Base-by-base conservation (phyloP, 805 yeast genomes). In the Lipomyces spencermartinsiae region DNA sequence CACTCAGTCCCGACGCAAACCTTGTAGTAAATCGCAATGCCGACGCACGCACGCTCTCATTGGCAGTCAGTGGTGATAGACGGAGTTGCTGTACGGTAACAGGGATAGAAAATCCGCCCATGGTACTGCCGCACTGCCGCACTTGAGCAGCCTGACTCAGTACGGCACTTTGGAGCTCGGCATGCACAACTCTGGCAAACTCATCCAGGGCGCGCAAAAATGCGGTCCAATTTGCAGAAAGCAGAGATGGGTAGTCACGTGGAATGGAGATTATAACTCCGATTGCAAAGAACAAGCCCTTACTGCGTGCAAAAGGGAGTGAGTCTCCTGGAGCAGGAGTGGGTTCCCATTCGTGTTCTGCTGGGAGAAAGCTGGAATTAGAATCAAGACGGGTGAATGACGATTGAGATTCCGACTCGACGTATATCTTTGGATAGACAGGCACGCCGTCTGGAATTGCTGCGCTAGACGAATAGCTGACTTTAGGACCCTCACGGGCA, bases 131-230 rank as follows among this genome's bases (percentile, higher is more conserved):
- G 22, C 49, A n/a, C n/a, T 43, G 49, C n/a, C 49, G 49, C 49
- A 43, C 16, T 19, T 14, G 22, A 16, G 22, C 49, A 43, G 49
- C 19, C 16, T 43, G 49, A 19, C 6, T n/a, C 25, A 43, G 19
- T 19, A 43, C 49, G 16, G 49, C 49, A n/a, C n/a, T 19, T n/a
- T 43, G 61, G 14, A 58, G 51, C 29, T 58, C 31, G 10, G 53
- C 29, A 58, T 58, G 53, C 19, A 58, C 61, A 14, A 35, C 35
- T 22, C 51, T 12, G 12, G 53, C n/a, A 14, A 58, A 58, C 53
- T 58, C 61, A 35, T 58, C 61, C 33, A 58, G 29, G 12, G 61
- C 49, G 10, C 61, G 53, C 46, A 14, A n/a, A 19, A 58, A 37
- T n/a, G 61, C 39, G 22, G 53, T 34, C 61, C 61, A 58, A 33